These are phyloP conservation scores for Xylaria bambusicola DNA, from an alignment of 495 filamentous ascomycete species.

Conservation along the genomic window DNA sequence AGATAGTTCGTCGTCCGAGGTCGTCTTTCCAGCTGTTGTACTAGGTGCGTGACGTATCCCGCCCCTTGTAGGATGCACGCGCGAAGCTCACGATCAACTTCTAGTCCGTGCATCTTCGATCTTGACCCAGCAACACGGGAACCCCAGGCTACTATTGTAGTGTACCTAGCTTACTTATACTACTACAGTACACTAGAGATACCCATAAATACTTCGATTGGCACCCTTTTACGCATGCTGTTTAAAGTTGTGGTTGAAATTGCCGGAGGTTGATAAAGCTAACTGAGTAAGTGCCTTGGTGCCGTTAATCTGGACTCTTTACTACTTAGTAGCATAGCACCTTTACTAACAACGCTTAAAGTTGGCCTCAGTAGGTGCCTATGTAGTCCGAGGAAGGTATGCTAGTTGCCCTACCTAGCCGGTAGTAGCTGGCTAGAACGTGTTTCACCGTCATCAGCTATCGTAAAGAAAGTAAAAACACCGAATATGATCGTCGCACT, in stretches of 20 bases:
- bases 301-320: no score
- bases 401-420: no score
- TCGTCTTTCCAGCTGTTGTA: no score
- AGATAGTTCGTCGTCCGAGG: no score
- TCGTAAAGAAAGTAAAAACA: conserved; percentile 11
- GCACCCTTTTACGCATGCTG: neutral
- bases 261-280: no score
- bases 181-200: neutral
- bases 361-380: neutral
- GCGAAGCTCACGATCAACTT: neutral
- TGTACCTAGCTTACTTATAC: no score
- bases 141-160: neutral
- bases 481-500: conserved; percentile 9
- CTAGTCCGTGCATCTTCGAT: conserved; percentile 13
- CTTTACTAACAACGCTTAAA: neutral
- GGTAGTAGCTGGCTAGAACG: conserved; percentile 1
- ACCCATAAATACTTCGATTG: no score
- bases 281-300: no score
- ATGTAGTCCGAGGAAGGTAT: no score
- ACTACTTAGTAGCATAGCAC: neutral
- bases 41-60: no score
- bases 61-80: no score
- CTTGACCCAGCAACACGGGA: conserved; percentile 12
- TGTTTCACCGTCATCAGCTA: conserved; percentile 4
- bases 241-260: neutral